Base-by-base conservation (phyloP, 1,139 yeast genomes). In the Zygosaccharomyces sapae region DNA sequence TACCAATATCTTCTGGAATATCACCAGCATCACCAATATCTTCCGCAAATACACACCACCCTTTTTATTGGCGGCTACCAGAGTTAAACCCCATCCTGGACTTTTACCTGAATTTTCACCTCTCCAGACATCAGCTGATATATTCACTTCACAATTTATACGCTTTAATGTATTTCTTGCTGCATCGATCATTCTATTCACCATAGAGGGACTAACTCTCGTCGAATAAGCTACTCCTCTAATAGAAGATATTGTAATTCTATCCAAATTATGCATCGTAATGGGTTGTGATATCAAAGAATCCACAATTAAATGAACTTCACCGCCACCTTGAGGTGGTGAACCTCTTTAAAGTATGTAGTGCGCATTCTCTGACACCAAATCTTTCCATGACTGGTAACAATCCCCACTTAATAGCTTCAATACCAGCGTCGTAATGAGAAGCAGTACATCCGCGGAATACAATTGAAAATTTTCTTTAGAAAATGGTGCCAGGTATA, bases 171-270 rank as follows among this genome's bases (percentile, higher is more conserved):
- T 83, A 12, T 68, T 71, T 63, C 96, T 78, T 0, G 96, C 89
- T 7, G 87, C 74, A 56, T 92, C 97, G 38, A 90, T 88, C 69
- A 89, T 78, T 67, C 98, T 76, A 69, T 90, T 92, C 12, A 88
- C 97, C 44, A 85, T 80, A 1, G 96, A 87, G 16, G 99, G 99
- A 38, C 96, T 86, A 4, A 92, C 97, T 64, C 98, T 77, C 0
- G 97, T 89, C 59, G 97, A 89, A 67, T 87, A 90, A 0, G 98
- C 96, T 37, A 92, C 86, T 45, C 99, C 99, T 68, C 96, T 76
- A 38, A 92, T 83, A 35, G 94, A 82, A 10, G 83, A 76, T 43
- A 88, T 79, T 56, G 82, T 81, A 13, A 92, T 86, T 19, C 77
- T 71, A 39, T 84, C 94, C 34, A 86, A 70, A 9, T 90, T 88